phyloP scores from a whole-genome alignment of 345 rosid species.

The Nephelium lappaceum region DNA sequence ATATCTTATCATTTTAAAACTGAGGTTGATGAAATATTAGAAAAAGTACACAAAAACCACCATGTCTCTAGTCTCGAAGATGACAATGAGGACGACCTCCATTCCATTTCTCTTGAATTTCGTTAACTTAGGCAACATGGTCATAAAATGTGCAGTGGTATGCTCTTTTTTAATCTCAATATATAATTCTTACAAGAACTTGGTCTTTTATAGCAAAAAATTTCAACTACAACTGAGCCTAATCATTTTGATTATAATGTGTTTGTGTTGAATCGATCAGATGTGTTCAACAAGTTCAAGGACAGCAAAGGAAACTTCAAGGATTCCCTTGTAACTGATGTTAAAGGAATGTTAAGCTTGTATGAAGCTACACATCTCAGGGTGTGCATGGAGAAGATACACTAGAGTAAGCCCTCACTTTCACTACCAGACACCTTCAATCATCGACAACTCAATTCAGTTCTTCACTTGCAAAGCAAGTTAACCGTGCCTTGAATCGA shows the following conservation, averaged over 20 bases:
- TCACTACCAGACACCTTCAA: slow-evolving; percentile 29
- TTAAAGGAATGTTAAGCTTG: slow-evolving; percentile 35
- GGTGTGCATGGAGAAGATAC: slow-evolving; percentile 29
- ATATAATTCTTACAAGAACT: neutral
- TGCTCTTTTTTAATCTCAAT: too few relatives aligned
- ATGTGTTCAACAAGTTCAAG: slow-evolving; percentile 32
- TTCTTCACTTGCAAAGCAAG: slow-evolving; percentile 10
- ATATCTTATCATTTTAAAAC: slow-evolving; percentile 47
- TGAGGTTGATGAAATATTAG: slow-evolving; percentile 35
- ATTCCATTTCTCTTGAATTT: slow-evolving; percentile 23
- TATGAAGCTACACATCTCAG: slow-evolving; percentile 46
- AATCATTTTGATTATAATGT: neutral
- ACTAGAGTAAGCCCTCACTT: slow-evolving; percentile 41
- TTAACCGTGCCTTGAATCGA: neutral
- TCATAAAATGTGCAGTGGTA: neutral
- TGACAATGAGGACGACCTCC: slow-evolving; percentile 3
- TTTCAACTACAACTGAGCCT: neutral
- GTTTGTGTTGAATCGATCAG: slow-evolving; percentile 20
- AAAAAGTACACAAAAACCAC: neutral
- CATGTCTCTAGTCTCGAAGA: neutral
- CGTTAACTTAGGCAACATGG: slow-evolving; percentile 38
- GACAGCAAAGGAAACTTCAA: slow-evolving; percentile 28
- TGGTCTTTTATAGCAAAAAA: too few relatives aligned
- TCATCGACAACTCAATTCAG: neutral
- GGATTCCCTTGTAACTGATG: slow-evolving; percentile 7